phyloP scores from a whole-genome alignment of 306 rosid genomes.

The Crataegus laevigata region DNA sequence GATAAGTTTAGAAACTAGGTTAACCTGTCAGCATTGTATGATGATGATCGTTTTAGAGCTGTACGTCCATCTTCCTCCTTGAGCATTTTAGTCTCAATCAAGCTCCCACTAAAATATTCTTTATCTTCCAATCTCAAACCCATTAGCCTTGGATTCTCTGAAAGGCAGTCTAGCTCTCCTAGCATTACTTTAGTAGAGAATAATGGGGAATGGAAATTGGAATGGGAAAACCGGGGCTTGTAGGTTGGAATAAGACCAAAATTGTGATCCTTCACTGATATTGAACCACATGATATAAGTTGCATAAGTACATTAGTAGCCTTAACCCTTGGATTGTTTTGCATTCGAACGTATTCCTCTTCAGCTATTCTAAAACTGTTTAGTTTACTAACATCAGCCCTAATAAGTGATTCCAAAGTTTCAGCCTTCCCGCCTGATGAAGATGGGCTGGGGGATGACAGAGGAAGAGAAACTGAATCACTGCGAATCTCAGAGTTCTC shows the following conservation, averaged over 20 bases:
- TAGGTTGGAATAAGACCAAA: constrained; percentile 74
- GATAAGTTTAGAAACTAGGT: constrained; percentile 15
- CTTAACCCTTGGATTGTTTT: constrained; percentile 54
- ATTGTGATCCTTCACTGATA: constrained; percentile 75
- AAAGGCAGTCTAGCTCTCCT: constrained; percentile 60
- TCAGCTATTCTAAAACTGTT: constrained; percentile 70
- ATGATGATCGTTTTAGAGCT: constrained; percentile 69
- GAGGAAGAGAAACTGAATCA: constrained; percentile 50
- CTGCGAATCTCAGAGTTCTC: constrained; percentile 41
- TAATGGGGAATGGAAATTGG: constrained; percentile 65
- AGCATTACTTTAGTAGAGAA: constrained; percentile 59
- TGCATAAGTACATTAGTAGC: constrained; percentile 73
- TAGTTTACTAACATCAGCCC: constrained; percentile 80
- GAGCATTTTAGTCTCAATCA: constrained; percentile 55
- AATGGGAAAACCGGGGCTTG: constrained; percentile 55
- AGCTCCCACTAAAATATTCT: constrained; percentile 86
- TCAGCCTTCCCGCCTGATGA: constrained; percentile 76
- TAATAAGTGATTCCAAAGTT: constrained; percentile 79
- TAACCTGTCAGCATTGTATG: constrained; percentile 79
- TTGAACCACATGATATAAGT: constrained; percentile 84
- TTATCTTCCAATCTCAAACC: constrained; percentile 67
- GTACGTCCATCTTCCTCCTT: constrained; percentile 43
- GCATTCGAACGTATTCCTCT: constrained; percentile 57
- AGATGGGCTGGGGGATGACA: constrained; percentile 49
- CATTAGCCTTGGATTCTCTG: constrained; percentile 59